These are phyloP conservation scores for Kuraishia molischiana DNA, from an alignment of 805 yeast species.

Conservation along the genomic window DNA sequence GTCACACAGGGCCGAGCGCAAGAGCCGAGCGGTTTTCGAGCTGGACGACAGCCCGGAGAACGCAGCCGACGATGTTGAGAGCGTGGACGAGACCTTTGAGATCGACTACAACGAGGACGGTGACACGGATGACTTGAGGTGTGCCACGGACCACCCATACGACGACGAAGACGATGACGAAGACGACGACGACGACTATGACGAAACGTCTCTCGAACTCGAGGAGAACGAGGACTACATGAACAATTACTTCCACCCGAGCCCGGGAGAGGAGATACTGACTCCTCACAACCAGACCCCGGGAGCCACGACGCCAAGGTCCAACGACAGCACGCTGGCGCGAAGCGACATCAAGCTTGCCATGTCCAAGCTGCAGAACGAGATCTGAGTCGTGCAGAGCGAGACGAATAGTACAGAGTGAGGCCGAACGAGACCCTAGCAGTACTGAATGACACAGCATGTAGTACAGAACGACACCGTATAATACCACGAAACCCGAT, in stretches of 20 bases:
- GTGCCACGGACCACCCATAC: neutral
- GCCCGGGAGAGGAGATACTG: conserved; percentile 26
- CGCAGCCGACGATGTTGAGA: neutral
- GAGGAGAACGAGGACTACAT: conserved; percentile 43
- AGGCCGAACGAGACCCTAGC: no score
- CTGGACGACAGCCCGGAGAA: neutral
- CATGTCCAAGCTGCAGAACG: neutral
- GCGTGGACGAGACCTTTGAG: conserved; percentile 13
- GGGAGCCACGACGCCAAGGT: neutral
- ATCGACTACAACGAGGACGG: conserved; percentile 20
- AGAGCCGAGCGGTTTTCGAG: neutral
- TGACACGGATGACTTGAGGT: neutral
- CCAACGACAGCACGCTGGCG: neutral
- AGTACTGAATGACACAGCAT: no score
- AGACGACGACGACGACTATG: conserved; percentile 1
- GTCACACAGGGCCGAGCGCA: neutral
- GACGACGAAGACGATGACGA: neutral
- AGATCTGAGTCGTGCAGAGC: no score
- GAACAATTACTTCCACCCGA: conserved; percentile 40
- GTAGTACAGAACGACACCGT: no score
- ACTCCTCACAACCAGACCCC: conserved; percentile 8
- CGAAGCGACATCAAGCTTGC: no score
- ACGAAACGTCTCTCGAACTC: conserved; percentile 34
- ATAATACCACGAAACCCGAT: no score
- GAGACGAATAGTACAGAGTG: no score